Conservation (phyloP, 2,329 filamentous ascomycete species). For the Penicillium italicum region DNA sequence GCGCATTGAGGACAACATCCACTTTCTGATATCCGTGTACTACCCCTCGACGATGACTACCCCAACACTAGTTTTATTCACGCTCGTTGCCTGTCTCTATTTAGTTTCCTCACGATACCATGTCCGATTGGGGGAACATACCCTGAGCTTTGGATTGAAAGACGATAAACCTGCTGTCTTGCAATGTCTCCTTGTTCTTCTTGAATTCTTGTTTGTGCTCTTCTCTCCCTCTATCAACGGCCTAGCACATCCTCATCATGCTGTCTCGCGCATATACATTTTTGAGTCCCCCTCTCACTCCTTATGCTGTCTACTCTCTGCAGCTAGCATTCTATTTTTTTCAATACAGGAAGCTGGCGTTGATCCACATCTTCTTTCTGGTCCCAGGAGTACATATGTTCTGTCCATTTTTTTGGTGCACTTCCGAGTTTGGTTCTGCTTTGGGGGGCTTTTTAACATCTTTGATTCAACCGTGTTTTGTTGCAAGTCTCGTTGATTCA, state of each 20-base stretch:
- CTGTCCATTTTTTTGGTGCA: neutral
- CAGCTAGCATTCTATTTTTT: constrained; percentile 13
- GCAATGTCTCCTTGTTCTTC: constrained; percentile 3
- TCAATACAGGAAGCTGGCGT: constrained; percentile 28
- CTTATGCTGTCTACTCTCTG: neutral
- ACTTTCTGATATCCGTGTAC: constrained; percentile 23
- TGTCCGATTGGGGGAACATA: constrained; percentile 2
- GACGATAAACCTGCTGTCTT: constrained; percentile 6
- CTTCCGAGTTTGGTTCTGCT: neutral
- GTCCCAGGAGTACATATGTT: neutral
- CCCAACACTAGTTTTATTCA: neutral
- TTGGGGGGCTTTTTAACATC: neutral
- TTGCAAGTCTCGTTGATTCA: neutral
- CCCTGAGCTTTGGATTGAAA: constrained; percentile 13
- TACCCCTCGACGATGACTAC: neutral
- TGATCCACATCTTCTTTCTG: constrained; percentile 14
- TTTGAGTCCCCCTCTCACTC: neutral
- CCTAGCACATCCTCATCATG: neutral
- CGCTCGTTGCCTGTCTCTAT: neutral
- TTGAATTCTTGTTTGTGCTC: neutral
- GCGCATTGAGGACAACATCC: constrained; percentile 41
- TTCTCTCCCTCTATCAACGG: neutral
- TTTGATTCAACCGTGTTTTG: neutral
- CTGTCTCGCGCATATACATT: constrained; percentile 9
- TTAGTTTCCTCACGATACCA: neutral